A percentile compares a stretch with the other conserved stretches of the same genome.
These are phyloP conservation scores for Cucurbitaria berberidis DNA, from an alignment of 2,329 filamentous ascomycete genomes.

Conservation along the genomic window DNA sequence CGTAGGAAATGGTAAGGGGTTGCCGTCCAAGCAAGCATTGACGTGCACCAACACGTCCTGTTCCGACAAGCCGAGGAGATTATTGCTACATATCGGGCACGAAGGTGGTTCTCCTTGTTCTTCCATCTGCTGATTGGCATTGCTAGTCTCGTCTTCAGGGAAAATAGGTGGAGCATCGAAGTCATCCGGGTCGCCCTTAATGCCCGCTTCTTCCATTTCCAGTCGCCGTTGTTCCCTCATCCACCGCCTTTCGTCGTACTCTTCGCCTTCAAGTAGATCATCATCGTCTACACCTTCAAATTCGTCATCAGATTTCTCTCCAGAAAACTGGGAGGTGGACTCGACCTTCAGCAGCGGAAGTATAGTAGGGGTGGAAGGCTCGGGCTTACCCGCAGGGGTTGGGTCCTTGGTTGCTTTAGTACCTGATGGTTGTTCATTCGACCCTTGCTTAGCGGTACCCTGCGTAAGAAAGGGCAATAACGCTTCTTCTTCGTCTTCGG, in stretches of 20 bases:
- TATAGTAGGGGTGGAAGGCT: constrained; percentile 2
- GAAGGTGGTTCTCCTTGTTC: constrained; percentile 37
- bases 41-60: constrained; percentile 82
- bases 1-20: constrained; percentile 64
- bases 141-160: constrained; percentile 28
- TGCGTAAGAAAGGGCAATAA: constrained; percentile 11
- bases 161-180: constrained; percentile 54
- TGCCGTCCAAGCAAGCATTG: constrained; percentile 89
- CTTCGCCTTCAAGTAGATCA: constrained; percentile 61
- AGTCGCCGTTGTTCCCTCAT: constrained; percentile 72
- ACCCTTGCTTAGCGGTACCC: constrained; percentile 29
- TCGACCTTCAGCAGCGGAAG: constrained; percentile 51
- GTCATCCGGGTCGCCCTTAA: constrained; percentile 56
- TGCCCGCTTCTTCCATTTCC: constrained; percentile 58
- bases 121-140: constrained; percentile 3
- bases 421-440: constrained; percentile 14
- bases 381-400: constrained; percentile 11
- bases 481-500: constrained; percentile 53
- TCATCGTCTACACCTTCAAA: constrained; percentile 67
- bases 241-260: constrained; percentile 63
- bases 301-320: constrained; percentile 59
- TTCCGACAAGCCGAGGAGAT: constrained; percentile 61
- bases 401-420: constrained; percentile 32
- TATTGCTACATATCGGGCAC: constrained; percentile 81
- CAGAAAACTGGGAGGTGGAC: constrained; percentile 53